Conservation (phyloP, 768 basidiomycete species). For the Tylopilus balloui region DNA sequence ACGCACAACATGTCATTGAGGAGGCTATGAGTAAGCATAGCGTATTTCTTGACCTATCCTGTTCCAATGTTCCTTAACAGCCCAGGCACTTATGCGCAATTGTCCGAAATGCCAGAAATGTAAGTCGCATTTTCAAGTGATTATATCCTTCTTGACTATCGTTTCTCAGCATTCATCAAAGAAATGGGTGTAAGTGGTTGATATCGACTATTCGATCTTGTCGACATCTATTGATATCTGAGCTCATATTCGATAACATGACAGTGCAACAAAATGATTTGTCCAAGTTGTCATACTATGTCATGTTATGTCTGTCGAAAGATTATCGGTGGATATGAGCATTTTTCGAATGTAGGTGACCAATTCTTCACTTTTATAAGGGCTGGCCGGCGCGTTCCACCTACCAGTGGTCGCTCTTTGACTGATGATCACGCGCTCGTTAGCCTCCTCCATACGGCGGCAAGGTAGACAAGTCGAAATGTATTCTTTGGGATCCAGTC, state of each 20-base stretch:
- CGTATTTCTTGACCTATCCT: conserved; percentile 3
- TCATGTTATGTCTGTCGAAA: conserved; percentile 85
- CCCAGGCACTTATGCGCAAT: conserved; percentile 77
- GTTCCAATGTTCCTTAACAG: conserved; percentile 33
- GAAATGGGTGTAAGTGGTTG: conserved; percentile 62
- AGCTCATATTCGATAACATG: neutral
- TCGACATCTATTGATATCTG: too few species aligned
- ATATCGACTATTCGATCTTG: neutral
- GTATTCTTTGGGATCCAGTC: conserved; percentile 63
- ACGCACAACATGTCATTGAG: conserved; percentile 75
- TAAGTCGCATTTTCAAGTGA: conserved; percentile 26
- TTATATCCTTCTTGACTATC: neutral
- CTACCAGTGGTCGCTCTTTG: neutral
- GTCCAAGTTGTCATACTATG: conserved; percentile 63
- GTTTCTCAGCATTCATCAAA: conserved; percentile 67
- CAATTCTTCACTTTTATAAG: neutral
- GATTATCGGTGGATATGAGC: conserved; percentile 70
- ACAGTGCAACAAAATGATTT: conserved; percentile 92
- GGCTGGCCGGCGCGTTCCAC: neutral
- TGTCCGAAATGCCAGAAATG: conserved; percentile 86
- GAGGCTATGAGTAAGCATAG: conserved; percentile 81
- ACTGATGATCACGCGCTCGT: conserved; percentile 2
- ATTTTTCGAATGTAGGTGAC: conserved; percentile 53
- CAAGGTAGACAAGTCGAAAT: conserved; percentile 41
- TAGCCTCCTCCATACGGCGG: conserved; percentile 22